These are phyloP conservation scores for Trametes meyenii DNA, from an alignment of 768 basidiomycete species.

Conservation along the genomic window DNA sequence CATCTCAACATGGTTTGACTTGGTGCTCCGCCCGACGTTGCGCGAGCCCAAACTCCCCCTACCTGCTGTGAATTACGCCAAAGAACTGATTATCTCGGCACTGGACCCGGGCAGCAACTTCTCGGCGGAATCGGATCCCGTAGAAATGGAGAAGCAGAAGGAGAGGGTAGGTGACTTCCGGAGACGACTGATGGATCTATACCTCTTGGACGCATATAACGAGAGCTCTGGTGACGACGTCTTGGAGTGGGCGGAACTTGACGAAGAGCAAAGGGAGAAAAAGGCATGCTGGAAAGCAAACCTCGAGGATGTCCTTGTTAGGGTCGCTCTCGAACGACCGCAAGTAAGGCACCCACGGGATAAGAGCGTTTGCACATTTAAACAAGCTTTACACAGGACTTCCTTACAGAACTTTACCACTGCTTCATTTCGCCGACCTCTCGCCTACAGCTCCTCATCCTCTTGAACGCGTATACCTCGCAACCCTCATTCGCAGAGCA, in stretches of 20 bases:
- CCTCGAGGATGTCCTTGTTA: conserved; percentile 73
- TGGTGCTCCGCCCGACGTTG: conserved; percentile 74
- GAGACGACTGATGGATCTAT: conserved; percentile 69
- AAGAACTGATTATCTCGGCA: conserved; percentile 69
- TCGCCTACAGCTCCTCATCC: conserved; percentile 69
- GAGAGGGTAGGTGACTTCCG: conserved; percentile 69
- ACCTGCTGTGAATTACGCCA: conserved; percentile 62
- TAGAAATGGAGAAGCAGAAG: conserved; percentile 41
- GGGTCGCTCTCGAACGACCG: conserved; percentile 63
- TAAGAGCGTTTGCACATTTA: neutral
- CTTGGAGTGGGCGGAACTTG: conserved; percentile 72
- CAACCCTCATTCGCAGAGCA: conserved; percentile 50
- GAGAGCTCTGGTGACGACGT: conserved; percentile 74
- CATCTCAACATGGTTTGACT: conserved; percentile 81
- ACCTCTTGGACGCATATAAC: conserved; percentile 76
- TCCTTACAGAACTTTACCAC: conserved; percentile 66
- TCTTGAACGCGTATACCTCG: conserved; percentile 66
- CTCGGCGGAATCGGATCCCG: conserved; percentile 34
- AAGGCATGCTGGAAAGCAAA: conserved; percentile 75
- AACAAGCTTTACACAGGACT: conserved; percentile 49
- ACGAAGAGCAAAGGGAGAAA: conserved; percentile 60
- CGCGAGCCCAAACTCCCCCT: conserved; percentile 71
- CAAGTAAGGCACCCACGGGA: conserved; percentile 49
- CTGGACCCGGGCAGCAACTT: conserved; percentile 37
- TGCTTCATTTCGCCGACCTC: conserved; percentile 63